Conservation (phyloP, 164 flowering plant species). For the Euptelea pleiosperma region DNA sequence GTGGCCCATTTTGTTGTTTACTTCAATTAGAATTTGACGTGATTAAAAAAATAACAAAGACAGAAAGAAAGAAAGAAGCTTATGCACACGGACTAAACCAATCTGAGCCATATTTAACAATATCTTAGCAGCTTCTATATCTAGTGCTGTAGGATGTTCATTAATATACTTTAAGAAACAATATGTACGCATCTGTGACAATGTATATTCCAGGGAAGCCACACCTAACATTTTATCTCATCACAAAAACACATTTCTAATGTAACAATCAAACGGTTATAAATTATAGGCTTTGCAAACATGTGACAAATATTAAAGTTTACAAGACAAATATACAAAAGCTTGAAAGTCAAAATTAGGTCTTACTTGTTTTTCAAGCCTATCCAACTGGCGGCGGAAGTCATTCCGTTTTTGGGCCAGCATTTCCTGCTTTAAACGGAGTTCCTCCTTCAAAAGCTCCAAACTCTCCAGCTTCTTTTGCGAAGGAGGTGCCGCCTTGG, state of each 20-base stretch:
- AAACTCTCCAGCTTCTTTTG: slow-evolving; percentile 72
- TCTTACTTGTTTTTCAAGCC: slow-evolving; percentile 73
- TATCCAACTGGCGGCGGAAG: slow-evolving; percentile 64
- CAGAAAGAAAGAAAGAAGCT: no score
- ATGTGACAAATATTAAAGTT: not conserved
- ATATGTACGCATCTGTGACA: no score
- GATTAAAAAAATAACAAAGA: no score
- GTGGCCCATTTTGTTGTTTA: no score
- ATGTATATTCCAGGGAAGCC: not conserved
- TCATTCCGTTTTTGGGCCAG: slow-evolving; percentile 82
- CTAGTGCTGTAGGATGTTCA: no score
- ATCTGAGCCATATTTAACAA: no score
- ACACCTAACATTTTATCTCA: not conserved
- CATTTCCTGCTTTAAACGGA: slow-evolving; percentile 86
- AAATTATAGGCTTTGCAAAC: not conserved
- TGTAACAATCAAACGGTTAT: not conserved
- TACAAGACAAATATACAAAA: not conserved
- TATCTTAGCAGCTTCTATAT: no score
- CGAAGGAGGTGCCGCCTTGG: slow-evolving; percentile 45
- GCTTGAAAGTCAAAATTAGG: not conserved
- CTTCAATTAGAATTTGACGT: no score
- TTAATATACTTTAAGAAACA: no score
- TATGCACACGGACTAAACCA: no score
- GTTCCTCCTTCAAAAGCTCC: slow-evolving; percentile 77
- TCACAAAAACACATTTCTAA: no score